Base-by-base conservation (phyloP, 139 green algal genomes). In the Gonium pectorale region DNA sequence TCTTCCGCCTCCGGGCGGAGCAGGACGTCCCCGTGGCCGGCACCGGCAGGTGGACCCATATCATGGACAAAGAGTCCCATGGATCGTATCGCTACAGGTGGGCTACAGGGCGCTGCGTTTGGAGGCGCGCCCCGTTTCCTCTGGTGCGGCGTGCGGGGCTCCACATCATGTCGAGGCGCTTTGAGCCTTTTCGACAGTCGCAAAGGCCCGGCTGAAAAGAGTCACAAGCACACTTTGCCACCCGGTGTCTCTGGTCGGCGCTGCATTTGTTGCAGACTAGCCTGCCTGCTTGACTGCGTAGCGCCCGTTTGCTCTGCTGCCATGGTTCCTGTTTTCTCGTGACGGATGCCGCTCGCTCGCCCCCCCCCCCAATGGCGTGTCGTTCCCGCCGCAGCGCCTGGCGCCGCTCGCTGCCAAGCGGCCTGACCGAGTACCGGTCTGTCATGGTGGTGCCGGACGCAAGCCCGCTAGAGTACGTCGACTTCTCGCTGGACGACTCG, bases 401-500 rank as follows among this genome's bases (percentile, higher is more conserved):
- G 82, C 88, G 91, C 17, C 90, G 91, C 37, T 68, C 73, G 0
- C 72, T 95, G 54, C 62, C 63, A 38, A 82, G 46, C 56, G 75
- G 75, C 38, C 49, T 85, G 38, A 96, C 91, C 41, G 94, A 97
- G 89, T 97, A 97, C 90, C 92, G 92, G 82, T 92, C 84, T 35
- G 67, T 93, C 8, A 96, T 89, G 5, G 75, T 96, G 0, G 49
- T 88, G 67, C 56, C 87, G 33, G 68, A 96, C 82, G 71, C 83
- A 33, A 95, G 90, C 43, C 88, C 93, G 21, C 78, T 94, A 54
- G 94, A 97, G 90, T 94, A 95, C 43, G 94, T 91, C 81, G 93
- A 96, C 80, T 95, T 96, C 62, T 95, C 93, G 67, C 68, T 96
- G 33, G 90, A 96, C 74, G 92, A 96, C 67, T n/a, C 83, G 17